Conservation (phyloP, 2,329 filamentous ascomycete genomes). For the Arthroderma sp. region DNA sequence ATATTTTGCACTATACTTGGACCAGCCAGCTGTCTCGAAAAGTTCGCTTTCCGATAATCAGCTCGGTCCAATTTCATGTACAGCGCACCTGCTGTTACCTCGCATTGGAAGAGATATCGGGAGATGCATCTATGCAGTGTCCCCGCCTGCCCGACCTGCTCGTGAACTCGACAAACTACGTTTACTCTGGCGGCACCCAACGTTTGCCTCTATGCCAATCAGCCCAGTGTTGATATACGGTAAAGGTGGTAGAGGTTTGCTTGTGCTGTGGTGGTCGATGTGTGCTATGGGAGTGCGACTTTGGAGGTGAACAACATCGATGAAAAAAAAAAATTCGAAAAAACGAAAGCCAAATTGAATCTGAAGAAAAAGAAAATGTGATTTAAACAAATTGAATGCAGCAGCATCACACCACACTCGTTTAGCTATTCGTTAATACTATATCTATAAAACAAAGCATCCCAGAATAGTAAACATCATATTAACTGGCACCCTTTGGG, state of each 20-base stretch:
- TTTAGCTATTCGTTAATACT: neutral
- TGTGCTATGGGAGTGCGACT: neutral
- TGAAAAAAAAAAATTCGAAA: neutral
- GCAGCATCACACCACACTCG: neutral
- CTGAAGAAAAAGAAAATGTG: neutral
- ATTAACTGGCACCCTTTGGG: neutral
- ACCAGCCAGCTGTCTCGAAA: neutral
- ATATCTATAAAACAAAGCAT: neutral
- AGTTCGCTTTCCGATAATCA: neutral
- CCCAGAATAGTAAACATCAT: neutral
- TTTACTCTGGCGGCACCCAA: neutral
- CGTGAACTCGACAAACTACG: neutral
- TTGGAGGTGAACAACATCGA: neutral
- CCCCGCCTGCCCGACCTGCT: neutral
- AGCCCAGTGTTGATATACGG: neutral
- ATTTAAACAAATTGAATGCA: neutral
- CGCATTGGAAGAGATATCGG: conserved; percentile 4
- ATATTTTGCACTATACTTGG: neutral
- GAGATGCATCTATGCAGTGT: neutral
- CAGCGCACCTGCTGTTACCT: conserved; percentile 1
- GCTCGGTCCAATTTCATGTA: neutral
- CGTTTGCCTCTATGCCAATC: neutral
- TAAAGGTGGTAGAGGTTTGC: neutral
- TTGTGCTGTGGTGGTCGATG: neutral
- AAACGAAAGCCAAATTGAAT: neutral